Conservation (phyloP, 2,329 filamentous ascomycete genomes). For the Coccinonectria pachysandricola region DNA sequence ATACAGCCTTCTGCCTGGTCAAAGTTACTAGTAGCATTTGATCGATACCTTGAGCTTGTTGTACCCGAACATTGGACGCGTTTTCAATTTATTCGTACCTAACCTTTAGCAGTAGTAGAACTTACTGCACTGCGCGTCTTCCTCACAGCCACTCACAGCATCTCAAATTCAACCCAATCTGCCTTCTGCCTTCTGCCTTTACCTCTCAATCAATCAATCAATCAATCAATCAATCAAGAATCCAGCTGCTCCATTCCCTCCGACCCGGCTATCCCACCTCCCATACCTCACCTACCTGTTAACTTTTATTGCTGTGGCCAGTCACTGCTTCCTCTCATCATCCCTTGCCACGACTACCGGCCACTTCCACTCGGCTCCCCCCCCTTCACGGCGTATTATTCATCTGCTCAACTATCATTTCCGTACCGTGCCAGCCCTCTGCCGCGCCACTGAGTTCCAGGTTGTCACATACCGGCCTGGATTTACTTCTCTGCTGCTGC, state of each 20-base stretch:
- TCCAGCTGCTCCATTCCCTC: conserved; percentile 1
- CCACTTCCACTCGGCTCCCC: conserved; percentile 2
- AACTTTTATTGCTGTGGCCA: background rate
- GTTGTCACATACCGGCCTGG: conserved; percentile 3
- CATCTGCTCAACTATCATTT: too few relatives aligned
- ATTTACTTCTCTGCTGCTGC: too few relatives aligned
- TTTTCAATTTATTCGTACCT: too few relatives aligned
- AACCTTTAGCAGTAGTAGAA: too few relatives aligned
- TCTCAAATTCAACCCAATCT: conserved; percentile 7
- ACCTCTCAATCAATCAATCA: conserved; percentile 6
- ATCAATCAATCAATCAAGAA: background rate
- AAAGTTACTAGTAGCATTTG: too few relatives aligned
- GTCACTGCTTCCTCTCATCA: background rate
- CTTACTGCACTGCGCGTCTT: too few relatives aligned
- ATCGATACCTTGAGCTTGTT: too few relatives aligned
- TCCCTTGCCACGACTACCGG: conserved; percentile 2
- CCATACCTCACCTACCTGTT: background rate
- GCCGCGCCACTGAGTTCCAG: conserved; percentile 1
- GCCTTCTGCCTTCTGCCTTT: conserved; percentile 1
- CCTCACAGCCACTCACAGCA: conserved; percentile 3
- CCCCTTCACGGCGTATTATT: conserved; percentile 2
- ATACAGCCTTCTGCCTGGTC: too few relatives aligned
- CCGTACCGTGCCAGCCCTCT: conserved; percentile 3
- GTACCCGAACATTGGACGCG: too few relatives aligned
- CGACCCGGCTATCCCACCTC: conserved; percentile 1